Evolutionary conservation across 148 eudicot genomes (phyloP), one percentile per base, ranked within the genome.

Genomic region (Mesembryanthemum crystallinum): DNA sequence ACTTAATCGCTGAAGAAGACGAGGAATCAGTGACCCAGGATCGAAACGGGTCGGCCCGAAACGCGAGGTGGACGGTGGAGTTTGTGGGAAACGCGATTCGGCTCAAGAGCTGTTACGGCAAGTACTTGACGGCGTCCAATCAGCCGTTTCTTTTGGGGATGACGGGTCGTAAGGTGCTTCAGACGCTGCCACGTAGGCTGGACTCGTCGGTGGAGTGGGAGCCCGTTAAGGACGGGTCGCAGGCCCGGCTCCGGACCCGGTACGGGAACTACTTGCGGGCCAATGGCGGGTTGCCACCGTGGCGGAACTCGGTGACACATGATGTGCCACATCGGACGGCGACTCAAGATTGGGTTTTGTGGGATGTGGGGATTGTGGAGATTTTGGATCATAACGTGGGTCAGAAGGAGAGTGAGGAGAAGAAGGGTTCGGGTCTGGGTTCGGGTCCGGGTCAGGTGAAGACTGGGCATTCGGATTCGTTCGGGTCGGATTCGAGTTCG

Each of bases 241-340:
- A 82, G 54, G 80, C 85, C 33, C 76, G 80, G 82, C 47, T 90
- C 8, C 69, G 80, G 77, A 81, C 89, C 42, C 69, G 88, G 25
- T 83, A 82, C 29, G 92, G 96, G 32, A 82, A 86, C 30, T 92
- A 82, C 43, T 74, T 92, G 12, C 73, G 97, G 61, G 94, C 90
- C 8, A 92, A 92, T 39, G 92, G 91, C 0, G 92, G 91, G 1
- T 5, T 88, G 25, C 94, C 94, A 13, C 97, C 97, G 13, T 90
- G 92, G 94, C 73, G 89, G 63, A 88, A 88, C 58, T 85, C 92
- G 7, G 82, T 92, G 0, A 92, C 97, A 0, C 97, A 92, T 69
- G 97, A 90, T 49, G 73, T 92, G 10, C 97, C 97, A 4, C 86
- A 92, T 47, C 71, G 95, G 67, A 77, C 89, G 20, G 80, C 85